Evolutionary conservation across 352 stramenopile genomes (phyloP), one percentile per base, ranked within the genome.

Genomic region (Lagenidium sp.): DNA sequence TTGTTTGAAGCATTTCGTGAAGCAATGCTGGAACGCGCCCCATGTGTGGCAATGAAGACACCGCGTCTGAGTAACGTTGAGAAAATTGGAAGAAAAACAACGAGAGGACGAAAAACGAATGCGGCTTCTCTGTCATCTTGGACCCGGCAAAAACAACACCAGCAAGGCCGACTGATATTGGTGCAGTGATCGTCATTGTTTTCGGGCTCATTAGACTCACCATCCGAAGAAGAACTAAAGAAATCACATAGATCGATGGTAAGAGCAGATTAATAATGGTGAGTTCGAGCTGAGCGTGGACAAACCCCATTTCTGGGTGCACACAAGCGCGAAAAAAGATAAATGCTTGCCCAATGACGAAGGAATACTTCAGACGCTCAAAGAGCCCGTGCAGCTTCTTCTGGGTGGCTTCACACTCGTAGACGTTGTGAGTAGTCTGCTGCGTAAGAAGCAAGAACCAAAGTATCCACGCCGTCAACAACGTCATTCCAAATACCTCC

Each of bases 181-280:
- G 80, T 0, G 59, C 69, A 12, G 59, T 73, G 8, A 83, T 55
- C 3, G 63, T 44, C 18, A 89, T 30, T 12, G 69, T 65, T 13
- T 55, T 68, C 8, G 57, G 18, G 20, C 62, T 88, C 26, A 84
- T 41, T 6, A 86, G 45, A 15, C 64, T 76, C 13, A 87, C 61
- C 60, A 88, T 79, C 36, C 77, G 71, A 18, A 93, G 58, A 36
- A 79, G 60, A 26, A 93, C 82, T 16, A 93, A 67, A 36, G 77
- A 88, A 12, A 93, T 63, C 8, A 93, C 80, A 50, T 93, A 93
- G 51, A 93, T 88, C 12, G 80, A 85, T 23, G 80, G 80, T 16
- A 93, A 58, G 25, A 93, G 56, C 39, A 93, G 49, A 50, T 93
- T 93, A 63, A 93, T 90, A 44, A 93, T 93, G 6, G 80, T 93